Evolutionary conservation across 2,329 filamentous ascomycete genomes (phyloP).

Genomic region (Talaromyces rugulosus): DNA sequence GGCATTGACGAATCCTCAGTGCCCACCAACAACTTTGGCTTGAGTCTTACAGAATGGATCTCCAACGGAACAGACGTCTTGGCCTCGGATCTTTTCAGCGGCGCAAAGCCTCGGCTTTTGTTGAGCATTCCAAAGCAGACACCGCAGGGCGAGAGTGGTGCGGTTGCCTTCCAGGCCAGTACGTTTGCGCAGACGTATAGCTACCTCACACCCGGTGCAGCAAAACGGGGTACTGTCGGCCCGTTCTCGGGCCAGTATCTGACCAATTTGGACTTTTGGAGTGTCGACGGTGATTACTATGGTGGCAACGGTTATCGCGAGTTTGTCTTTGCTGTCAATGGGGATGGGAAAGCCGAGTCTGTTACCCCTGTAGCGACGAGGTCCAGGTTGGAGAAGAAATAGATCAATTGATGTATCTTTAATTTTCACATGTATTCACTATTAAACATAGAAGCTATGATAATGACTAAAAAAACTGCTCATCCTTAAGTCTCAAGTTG

Average conservation of each 20-base stretch:
- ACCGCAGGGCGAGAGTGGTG: not conserved
- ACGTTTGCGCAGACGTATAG: not conserved
- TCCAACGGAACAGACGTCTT: not conserved
- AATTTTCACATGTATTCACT: not conserved
- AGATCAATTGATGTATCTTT: not conserved
- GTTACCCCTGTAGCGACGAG: not conserved
- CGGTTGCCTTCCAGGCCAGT: not conserved
- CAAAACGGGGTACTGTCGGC: not conserved
- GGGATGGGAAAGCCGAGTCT: not conserved
- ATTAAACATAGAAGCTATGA: not conserved
- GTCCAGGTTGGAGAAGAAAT: not conserved
- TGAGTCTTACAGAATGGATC: not conserved
- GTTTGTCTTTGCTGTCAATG: not conserved
- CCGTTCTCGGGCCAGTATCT: not conserved
- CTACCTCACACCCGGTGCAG: not conserved
- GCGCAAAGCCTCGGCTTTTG: not conserved
- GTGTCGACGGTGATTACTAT: not conserved
- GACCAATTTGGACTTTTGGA: not conserved
- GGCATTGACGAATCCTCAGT: no score
- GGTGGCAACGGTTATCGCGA: not conserved
- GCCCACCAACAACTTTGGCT: no score
- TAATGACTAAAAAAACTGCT: not conserved
- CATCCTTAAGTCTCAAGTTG: not conserved
- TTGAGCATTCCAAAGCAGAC: not conserved
- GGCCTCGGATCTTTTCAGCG: not conserved